Base-by-base conservation (phyloP, 2,329 filamentous ascomycete species). In the Colletotrichum simmondsii region DNA sequence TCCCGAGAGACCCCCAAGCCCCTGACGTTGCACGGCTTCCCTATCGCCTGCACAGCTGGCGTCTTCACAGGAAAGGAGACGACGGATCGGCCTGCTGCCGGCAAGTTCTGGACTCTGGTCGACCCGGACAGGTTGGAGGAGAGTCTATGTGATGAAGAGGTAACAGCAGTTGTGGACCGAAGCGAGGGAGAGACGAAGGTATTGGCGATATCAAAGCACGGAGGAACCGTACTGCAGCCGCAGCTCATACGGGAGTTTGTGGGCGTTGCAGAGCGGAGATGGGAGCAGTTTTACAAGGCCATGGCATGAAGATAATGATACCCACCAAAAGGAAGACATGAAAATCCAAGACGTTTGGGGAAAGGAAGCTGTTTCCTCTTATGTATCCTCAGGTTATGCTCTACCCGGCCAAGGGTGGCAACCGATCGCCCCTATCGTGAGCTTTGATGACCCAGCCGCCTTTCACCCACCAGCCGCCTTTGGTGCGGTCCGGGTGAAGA, bases 101-200 rank as follows among this genome's bases (percentile, higher is more conserved):
- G 83, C 75, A 87, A 86, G 78, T 87, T 86, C 79, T 97, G 95
- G 94, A 85, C 98, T 3, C 83, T 99, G 70, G 90, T 93, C 7
- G 97, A 99, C 83, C 95, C 95, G 2, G 97, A 99, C 84, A 90
- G 91, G 26, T 92, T 97, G 77, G 97, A 99, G 84, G 97, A 98
- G 84, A 90, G 89, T 10, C 83, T 97, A 56, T 97, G 95, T 79
- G 87, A 92, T 74, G 97, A 99, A 86, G 89, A 84, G n/a, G 86
- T 97, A n/a, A 95, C 92, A 3, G 85, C 98, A 42, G 92, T 97
- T 61, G 90, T 98, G n/a, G 93, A 96, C 79, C 85, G 85, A 72
- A 83, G 80, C 14, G 78, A 80, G n/a, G 88, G 85, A 1, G 83
- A 86, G 62, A 87, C 86, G 3, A 88, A 87, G 77, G 86, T 97